Base-by-base conservation (phyloP, 495 filamentous ascomycete genomes). In the Apiosordaria backusii region DNA sequence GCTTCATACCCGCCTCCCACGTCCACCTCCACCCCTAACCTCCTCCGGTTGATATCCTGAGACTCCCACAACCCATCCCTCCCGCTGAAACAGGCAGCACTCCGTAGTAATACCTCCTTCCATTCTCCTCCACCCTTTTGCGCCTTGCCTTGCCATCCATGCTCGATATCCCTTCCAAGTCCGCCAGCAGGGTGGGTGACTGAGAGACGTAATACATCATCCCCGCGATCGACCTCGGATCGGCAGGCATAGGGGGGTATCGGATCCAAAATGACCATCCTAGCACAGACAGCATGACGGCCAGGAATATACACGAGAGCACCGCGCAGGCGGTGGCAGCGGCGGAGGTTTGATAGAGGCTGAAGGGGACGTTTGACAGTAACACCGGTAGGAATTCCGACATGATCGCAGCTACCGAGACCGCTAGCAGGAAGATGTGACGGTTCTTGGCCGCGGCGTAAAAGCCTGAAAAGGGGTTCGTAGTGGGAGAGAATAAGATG, bases 161-260 rank as follows among this genome's bases (percentile, higher is more conserved):
- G 53, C 22, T 55, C 22, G 75, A 72, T n/a, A 77, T 60, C 0
- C 72, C 75, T 23, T 71, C 66, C 22, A 79, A 65, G 26, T 73
- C 67, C 3, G 60, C 57, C 64, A 74, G 58, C 66, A 76, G 68
- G 27, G 27, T 21, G 18, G 50, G 63, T 4, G 70, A 72, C 58
- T 71, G 63, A 16, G 71, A 70, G 0, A 79, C 74, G 26, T 79
- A 79, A 50, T 67, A 79, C 71, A 76, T 40, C 52, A 69, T 35
- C 4, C 77, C 77, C 2, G 70, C 71, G 25, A 79, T 73, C 27
- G 59, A 70, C 9, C 74, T 64, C 57, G 77, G 77, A 29, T 77
- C 75, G 19, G 73, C 72, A 1, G 77, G 77, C 75, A 79, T 75
- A 3, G 70, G 71, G 19, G 77, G 77, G 67, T 73, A 79, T 1